Base-by-base conservation (phyloP, 2,329 filamentous ascomycete species). In the Colletotrichum lindemuthianum region DNA sequence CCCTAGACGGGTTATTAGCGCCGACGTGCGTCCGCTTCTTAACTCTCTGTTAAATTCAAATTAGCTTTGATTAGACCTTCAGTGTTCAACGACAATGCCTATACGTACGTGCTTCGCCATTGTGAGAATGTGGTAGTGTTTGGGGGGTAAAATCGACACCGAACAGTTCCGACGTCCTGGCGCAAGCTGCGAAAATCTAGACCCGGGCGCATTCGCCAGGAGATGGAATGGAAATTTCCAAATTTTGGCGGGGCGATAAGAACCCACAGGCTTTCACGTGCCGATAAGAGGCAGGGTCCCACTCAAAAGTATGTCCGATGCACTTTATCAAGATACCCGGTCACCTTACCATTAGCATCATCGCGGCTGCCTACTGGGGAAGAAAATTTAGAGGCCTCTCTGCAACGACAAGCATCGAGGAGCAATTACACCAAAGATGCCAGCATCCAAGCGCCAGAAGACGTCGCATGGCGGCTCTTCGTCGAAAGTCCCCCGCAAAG, bases 1-100 rank as follows among this genome's bases (percentile, higher is more conserved):
- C 84, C 72, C 82, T 71, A 72, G 82, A 72, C 56, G 86, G 85
- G 70, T 87, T 87, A 67, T 82, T 85, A 54, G 90, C 87, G 66
- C 90, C 88, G 59, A 90, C 78, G 78, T 97, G 93, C 66, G 94
- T 97, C 76, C 92, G 89, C 86, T 95, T 97, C 83, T 97, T 97
- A 4, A 24, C 24, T 24, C 24, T 24, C 24, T 24, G 24, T 24
- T 24, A 3, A 24, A 4, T 24, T 5, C 24, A 24, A 5, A 4
- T 24, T 24, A 24, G 24, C 24, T 24, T 24, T 24, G 24, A 1
- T 24, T 24, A 24, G 24, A 4, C 24, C 24, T 24, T 24, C 24
- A 24, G 24, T 24, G 24, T 24, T 24, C 24, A 24, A 24, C 24
- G 24, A 24, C 24, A 24, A 24, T 24, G 24, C 24, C 24, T 24